These are phyloP conservation scores for Rhodotorula babjevae DNA, from an alignment of 768 basidiomycete species.

Conservation along the genomic window DNA sequence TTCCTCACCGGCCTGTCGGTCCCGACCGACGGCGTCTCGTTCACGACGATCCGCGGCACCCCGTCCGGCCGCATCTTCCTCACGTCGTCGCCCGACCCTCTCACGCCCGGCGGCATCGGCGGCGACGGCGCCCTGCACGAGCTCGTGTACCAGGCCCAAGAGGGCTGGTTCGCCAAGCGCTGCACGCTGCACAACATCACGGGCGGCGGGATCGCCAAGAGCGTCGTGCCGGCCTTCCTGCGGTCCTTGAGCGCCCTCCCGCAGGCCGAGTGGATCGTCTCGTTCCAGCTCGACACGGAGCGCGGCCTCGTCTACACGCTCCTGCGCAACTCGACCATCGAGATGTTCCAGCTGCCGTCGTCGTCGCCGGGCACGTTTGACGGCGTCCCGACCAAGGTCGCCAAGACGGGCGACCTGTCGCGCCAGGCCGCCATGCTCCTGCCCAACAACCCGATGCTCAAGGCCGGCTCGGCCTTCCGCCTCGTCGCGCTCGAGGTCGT, in stretches of 20 bases:
- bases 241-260: conserved; percentile 27
- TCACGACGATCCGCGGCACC: conserved; percentile 76
- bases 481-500: conserved; percentile 68
- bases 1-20: conserved; percentile 83
- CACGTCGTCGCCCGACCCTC: conserved; percentile 48
- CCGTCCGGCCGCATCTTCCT: conserved; percentile 84
- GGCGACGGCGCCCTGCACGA: conserved; percentile 88
- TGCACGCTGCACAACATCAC: conserved; percentile 71
- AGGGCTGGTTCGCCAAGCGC: conserved; percentile 86
- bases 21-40: conserved; percentile 67
- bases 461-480: conserved; percentile 55
- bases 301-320: conserved; percentile 46
- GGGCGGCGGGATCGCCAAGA: conserved; percentile 56
- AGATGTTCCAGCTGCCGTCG: conserved; percentile 36
- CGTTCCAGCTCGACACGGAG: conserved; percentile 43
- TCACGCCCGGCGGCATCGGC: conserved; percentile 51
- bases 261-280: conserved; percentile 43
- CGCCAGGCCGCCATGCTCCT: conserved; percentile 68
- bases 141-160: conserved; percentile 79
- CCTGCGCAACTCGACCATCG: conserved; percentile 44
- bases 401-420: conserved; percentile 30
- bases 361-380: conserved; percentile 26
- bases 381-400: conserved; percentile 31
- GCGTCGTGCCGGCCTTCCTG: conserved; percentile 43
- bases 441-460: conserved; percentile 49